Base-by-base conservation (phyloP, 768 basidiomycete genomes). In the Suillus paluster region DNA sequence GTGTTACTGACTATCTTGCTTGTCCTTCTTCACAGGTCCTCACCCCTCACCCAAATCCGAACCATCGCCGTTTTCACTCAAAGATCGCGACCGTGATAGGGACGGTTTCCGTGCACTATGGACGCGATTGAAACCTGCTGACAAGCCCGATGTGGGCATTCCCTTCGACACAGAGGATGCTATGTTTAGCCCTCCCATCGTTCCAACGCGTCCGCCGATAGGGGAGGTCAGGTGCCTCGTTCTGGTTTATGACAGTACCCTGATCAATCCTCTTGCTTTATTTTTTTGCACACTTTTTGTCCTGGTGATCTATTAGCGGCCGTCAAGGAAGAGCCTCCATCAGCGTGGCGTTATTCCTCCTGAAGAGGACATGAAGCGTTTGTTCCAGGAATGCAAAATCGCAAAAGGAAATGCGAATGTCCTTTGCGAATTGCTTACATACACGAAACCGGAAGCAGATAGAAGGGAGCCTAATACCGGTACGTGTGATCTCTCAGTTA, bases 351-450 rank as follows among this genome's bases (percentile, higher is more conserved):
- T 86, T 49, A 85, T 95, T 39, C 88, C 94, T 0, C 84, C 77
- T 21, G 92, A 95, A 44, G 94, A 97, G 67, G 93, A 97, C 67
- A 91, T 95, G 55, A 81, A 89, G 14, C 82, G 91, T 17, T 75
- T 97, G 54, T 86, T 92, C 67, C 87, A 93, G 66, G 95, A 97
- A 72, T 94, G 94, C 74, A 88, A 86, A 63, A 86, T 94, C 42
- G 94, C 89, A 3, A 83, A 84, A 59, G 90, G 90, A n/a, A 94
- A 94, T 67, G 94, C 95, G 0, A 77, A 80, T 46, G 67, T 96
- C 10, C 79, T 97, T 15, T 83, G 84, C 17, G 86, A 95, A 69
- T 84, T 92, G 1, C 77, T 96, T 58, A 81, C 83, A 0, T 85
- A 83, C 54, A 86, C 89, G 6, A 86, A 82, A 64, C 90, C 91